A percentile compares a stretch with the other conserved stretches of the same genome.
Evolutionary conservation across 345 rosid species (phyloP).

Genomic region (Acer yangbiense): DNA sequence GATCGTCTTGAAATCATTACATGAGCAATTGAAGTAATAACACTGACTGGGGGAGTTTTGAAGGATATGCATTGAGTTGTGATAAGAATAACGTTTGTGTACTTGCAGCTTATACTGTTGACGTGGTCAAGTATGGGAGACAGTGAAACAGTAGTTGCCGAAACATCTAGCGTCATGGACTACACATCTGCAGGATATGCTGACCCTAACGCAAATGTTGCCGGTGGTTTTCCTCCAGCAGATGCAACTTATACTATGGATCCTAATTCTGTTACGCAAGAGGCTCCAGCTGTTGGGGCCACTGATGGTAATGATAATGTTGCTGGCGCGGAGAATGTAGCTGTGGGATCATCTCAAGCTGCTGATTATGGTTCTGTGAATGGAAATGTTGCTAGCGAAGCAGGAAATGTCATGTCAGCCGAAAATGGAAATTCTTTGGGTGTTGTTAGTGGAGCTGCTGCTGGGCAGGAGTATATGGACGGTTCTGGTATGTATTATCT

Average conservation of each 20-base stretch:
- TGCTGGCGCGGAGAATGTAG: constrained; percentile 17
- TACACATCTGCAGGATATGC: constrained; percentile 38
- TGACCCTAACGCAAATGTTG: constrained; percentile 23
- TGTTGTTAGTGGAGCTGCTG: constrained; percentile 36
- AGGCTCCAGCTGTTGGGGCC: constrained; percentile 27
- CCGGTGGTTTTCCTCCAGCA: constrained; percentile 28
- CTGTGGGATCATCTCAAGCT: constrained; percentile 28
- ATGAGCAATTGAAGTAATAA: neutral
- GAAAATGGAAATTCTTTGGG: constrained; percentile 69
- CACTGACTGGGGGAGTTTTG: neutral
- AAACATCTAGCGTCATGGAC: constrained; percentile 39
- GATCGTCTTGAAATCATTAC: neutral
- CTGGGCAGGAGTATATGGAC: constrained; percentile 45
- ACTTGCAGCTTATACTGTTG: constrained; percentile 32
- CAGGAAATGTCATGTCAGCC: constrained; percentile 30
- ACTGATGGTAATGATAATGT: constrained; percentile 24
- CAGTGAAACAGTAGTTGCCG: constrained; percentile 57
- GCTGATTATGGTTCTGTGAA: constrained; percentile 48
- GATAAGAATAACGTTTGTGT: neutral
- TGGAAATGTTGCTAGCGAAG: constrained; percentile 48
- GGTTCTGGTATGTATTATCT: constrained; percentile 59
- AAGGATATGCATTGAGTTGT: neutral
- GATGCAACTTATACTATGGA: constrained; percentile 26
- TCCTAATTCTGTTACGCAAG: constrained; percentile 30
- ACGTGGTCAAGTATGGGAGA: constrained; percentile 56